Evolutionary conservation across 331 rosid species (phyloP).

Genomic region (Acacia concinna): DNA sequence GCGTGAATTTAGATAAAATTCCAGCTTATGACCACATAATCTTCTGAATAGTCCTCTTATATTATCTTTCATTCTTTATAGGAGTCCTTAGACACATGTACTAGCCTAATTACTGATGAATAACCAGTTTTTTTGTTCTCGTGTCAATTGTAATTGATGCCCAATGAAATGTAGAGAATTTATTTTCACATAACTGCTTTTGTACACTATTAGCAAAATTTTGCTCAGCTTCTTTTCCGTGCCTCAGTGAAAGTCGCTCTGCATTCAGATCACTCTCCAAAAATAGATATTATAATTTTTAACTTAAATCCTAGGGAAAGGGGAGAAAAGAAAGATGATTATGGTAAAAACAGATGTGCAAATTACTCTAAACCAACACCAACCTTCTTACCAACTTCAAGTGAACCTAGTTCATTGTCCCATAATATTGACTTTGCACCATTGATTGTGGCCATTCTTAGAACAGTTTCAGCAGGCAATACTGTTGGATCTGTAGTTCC

Average conservation of each 20-base stretch:
- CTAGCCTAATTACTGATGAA: neutral
- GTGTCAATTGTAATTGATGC: neutral
- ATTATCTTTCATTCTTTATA: neutral
- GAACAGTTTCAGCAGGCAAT: slow-evolving; percentile 70
- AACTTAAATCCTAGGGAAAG: slow-evolving; percentile 4
- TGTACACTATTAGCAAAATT: neutral
- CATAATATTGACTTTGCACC: slow-evolving; percentile 83
- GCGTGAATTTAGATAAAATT: neutral
- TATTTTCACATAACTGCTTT: neutral
- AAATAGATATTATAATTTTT: slow-evolving; percentile 4
- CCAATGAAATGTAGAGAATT: neutral
- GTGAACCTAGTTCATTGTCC: slow-evolving; percentile 84
- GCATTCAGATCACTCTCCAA: slow-evolving; percentile 2
- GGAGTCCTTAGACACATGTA: neutral
- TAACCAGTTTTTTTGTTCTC: neutral
- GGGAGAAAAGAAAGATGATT: slow-evolving; percentile 9
- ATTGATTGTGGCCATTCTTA: slow-evolving; percentile 69
- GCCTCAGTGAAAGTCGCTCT: neutral
- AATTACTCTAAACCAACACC: slow-evolving; percentile 26
- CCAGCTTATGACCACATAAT: slow-evolving; percentile 1
- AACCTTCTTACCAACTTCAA: slow-evolving; percentile 92
- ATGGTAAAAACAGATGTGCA: neutral
- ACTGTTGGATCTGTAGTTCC: slow-evolving; percentile 79
- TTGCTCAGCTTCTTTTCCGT: neutral
- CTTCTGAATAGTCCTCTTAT: neutral